A percentile compares a stretch with the other conserved stretches of the same genome.
These are phyloP conservation scores for Garcia nutans DNA, from an alignment of 345 rosid species.

Conservation along the genomic window DNA sequence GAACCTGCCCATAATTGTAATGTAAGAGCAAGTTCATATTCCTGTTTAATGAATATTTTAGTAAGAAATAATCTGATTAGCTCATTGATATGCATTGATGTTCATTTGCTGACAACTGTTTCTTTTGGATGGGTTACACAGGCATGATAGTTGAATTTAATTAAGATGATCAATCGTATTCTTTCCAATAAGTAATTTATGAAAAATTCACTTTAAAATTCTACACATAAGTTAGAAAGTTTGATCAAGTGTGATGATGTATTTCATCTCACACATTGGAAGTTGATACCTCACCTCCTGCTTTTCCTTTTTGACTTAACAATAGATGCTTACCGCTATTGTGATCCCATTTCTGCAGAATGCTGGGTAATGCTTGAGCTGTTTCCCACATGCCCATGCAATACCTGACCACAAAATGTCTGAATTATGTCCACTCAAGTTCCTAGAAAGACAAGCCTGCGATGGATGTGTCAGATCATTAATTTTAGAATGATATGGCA, in stretches of 20 bases:
- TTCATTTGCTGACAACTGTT: no score
- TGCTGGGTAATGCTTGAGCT: conserved; percentile 84
- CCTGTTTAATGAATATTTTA: background rate
- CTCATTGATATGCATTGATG: no score
- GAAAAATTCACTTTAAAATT: background rate
- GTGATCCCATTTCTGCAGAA: conserved; percentile 79
- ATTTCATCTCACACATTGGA: background rate
- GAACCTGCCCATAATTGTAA: background rate
- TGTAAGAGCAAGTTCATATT: background rate
- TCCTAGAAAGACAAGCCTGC: conserved; percentile 56
- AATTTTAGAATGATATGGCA: conserved; percentile 9
- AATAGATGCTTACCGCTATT: conserved; percentile 59
- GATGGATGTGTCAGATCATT: conserved; percentile 18
- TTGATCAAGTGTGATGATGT: background rate
- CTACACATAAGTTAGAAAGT: background rate
- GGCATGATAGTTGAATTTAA: background rate
- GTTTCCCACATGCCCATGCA: conserved; percentile 89
- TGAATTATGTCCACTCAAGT: conserved; percentile 52
- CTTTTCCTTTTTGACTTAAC: background rate
- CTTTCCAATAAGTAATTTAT: background rate
- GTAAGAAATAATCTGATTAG: no score
- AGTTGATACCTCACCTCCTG: background rate
- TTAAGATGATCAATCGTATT: background rate
- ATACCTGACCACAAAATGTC: conserved; percentile 86
- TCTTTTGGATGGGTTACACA: background rate